phyloP scores from a whole-genome alignment of 2,329 filamentous ascomycete species.

The Biscogniauxia mediterranea region DNA sequence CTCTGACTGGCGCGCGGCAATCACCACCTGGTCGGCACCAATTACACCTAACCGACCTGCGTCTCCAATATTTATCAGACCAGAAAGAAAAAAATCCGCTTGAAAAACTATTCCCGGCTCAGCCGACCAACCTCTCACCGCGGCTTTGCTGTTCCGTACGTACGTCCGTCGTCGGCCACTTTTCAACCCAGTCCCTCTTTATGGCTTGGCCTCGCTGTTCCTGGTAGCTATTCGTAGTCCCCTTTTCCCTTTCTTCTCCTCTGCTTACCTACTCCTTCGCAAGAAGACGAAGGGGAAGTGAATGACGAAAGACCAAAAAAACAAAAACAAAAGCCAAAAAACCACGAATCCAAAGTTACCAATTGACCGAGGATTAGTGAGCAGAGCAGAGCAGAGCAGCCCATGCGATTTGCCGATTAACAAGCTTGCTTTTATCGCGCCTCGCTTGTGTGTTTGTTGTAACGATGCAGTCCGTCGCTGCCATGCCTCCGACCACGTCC shows the following conservation, averaged over 20 bases:
- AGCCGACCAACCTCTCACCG: slow-evolving; percentile 9
- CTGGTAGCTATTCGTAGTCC: slow-evolving; percentile 14
- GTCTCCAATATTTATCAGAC: slow-evolving; percentile 12
- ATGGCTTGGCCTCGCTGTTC: slow-evolving; percentile 22
- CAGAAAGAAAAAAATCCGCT: slow-evolving; percentile 18
- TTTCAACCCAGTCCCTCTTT: slow-evolving; percentile 18
- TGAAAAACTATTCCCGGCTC: slow-evolving; percentile 27
- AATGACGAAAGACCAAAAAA: neutral
- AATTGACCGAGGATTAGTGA: slow-evolving; percentile 3
- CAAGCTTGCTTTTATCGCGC: slow-evolving; percentile 12
- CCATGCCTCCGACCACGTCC: slow-evolving; percentile 20
- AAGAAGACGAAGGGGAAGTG: too few species aligned
- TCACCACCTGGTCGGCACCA: neutral
- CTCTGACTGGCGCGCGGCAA: neutral
- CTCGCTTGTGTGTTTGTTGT: slow-evolving; percentile 13
- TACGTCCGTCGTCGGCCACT: slow-evolving; percentile 5
- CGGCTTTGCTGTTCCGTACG: slow-evolving; percentile 2
- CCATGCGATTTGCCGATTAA: slow-evolving; percentile 10
- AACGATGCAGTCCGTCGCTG: slow-evolving; percentile 28
- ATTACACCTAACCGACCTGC: slow-evolving; percentile 3
- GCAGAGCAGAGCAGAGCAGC: neutral
- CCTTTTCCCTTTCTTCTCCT: slow-evolving; percentile 4
- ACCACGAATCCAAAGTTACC: neutral
- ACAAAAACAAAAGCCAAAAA: neutral
- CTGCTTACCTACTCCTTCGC: slow-evolving; percentile 6